Evolutionary conservation across 768 basidiomycete genomes (phyloP).

Genomic region (Neoboletus brunneissimus): DNA sequence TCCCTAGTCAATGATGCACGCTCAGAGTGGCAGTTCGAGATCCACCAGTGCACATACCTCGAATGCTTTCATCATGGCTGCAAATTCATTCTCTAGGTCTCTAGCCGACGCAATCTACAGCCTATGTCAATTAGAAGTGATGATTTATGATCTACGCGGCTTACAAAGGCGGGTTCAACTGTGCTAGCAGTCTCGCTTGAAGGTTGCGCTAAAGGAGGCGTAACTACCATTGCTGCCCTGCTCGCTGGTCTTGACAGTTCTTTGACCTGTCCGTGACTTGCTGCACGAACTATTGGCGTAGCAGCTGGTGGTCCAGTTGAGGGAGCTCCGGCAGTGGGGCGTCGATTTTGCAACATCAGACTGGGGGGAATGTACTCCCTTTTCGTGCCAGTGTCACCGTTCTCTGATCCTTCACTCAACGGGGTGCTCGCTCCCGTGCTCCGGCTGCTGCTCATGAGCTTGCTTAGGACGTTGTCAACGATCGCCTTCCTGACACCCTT

Average conservation of each 20-base stretch:
- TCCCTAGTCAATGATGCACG: conserved; percentile 50
- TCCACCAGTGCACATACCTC: conserved; percentile 49
- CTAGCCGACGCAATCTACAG: conserved; percentile 76
- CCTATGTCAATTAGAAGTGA: not conserved
- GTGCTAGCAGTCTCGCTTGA: conserved; percentile 43
- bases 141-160: conserved; percentile 23
- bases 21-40: not conserved
- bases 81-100: conserved; percentile 86
- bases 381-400: conserved; percentile 32
- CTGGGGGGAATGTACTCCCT: conserved; percentile 79
- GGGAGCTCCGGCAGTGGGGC: conserved; percentile 40
- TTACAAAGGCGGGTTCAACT: conserved; percentile 67
- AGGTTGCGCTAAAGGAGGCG: conserved; percentile 42
- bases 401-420: conserved; percentile 61
- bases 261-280: conserved; percentile 48
- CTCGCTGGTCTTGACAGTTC: conserved; percentile 57
- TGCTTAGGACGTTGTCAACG: conserved; percentile 72
- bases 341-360: conserved; percentile 52
- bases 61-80: conserved; percentile 73
- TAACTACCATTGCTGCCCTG: conserved; percentile 47
- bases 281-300: conserved; percentile 39
- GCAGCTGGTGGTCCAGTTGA: conserved; percentile 26
- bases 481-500: conserved; percentile 86
- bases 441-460: conserved; percentile 49
- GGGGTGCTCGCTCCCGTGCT: conserved; percentile 42